Base-by-base conservation (phyloP, 805 yeast species). In the Grigorovia transvaalensis region DNA sequence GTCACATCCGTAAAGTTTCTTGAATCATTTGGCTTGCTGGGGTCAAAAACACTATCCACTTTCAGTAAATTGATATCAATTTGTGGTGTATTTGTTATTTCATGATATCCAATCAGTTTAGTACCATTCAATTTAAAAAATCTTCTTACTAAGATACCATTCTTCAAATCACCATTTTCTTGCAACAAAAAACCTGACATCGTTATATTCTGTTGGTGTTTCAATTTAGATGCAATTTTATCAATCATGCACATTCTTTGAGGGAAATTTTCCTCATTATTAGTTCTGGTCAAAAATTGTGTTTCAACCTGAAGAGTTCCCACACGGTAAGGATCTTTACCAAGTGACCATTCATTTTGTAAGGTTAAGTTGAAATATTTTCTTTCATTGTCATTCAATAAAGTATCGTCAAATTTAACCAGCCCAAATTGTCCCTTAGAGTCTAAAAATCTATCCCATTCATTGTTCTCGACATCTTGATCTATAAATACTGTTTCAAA, bases 341-440 rank as follows among this genome's bases (percentile, higher is more conserved):
- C 68, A 49, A 67, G 58, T 2, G 51, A 84, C 96, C 96, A 91
- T 63, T 88, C 96, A 62, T 88, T 88, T 64, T 79, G 52, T 41
- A 66, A 18, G 6, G 56, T 47, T 41, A 38, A 13, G n/a, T 15
- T 3, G 8, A n/a, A 38, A n/a, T 2, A 38, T 7, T 38, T 13
- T 38, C 17, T 38, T 8, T 38, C 15, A n/a, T 13, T 38, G 17
- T 38, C 42, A 13, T 38, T 38, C 17, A 38, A 38, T 13, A 38
- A 15, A 7, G 8, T 38, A 38, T 38, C 42, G 15, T 38, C 17
- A n/a, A 38, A n/a, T 57, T 82, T 80, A 53, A 87, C 80, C 59
- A 91, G 75, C 11, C 88, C 96, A 74, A 87, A 89, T 41, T 95
- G 85, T 2, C 98, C 97, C 64, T 88, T 91, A 38, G 74, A 73